Evolutionary conservation across 495 filamentous ascomycete species (phyloP), one percentile per base, ranked within the genome.

Genomic region (Staphylotrichum tortipilum): DNA sequence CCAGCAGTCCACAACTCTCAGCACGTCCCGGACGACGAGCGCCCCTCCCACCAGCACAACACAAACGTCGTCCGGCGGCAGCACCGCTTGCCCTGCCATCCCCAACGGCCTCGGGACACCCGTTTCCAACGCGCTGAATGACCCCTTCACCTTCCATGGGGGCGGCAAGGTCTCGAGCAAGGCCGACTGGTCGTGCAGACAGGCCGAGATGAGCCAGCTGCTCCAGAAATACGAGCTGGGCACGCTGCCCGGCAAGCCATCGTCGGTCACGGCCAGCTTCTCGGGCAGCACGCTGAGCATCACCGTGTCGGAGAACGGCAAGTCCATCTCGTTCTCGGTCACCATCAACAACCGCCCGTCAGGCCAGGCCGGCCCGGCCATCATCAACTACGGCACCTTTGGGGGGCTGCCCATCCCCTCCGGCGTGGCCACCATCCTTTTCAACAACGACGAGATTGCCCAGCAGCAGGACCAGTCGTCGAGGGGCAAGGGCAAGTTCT

Each of bases 161-260:
- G 75, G 75, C 30, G 55, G 22, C 34, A 66, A 68, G 45, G 71
- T 80, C 8, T 61, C 65, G 1, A 73, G 61, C 49, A 58, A 67
- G 50, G 65, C 54, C 4, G 66, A 75, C 43, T 80, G 70, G 69
- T 43, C 49, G 17, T 79, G 76, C 60, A 70, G 74, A 14, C 69
- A 71, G 51, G 55, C 63, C 15, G 72, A 80, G 64, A 75, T 79
- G 47, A 65, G 52, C 53, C 62, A 70, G 48, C 63, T 74, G 40
- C 46, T 80, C 10, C 70, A 76, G 55, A 60, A 62, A 35, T 77
- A 73, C 58, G 76, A 80, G 59, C 72, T 79, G 17, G 77, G 77
- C 28, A 65, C 54, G 11, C 64, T 71, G 36, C 76, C 77, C 0
- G 60, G 68, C 7, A 61, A 64, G 3, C 71, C 70, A 1, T 60